Percentiles rank a stretch among this genome's conserved stretches.
Conservation (phyloP, 2,329 filamentous ascomycete species). For the Exserohilum rostratum region DNA sequence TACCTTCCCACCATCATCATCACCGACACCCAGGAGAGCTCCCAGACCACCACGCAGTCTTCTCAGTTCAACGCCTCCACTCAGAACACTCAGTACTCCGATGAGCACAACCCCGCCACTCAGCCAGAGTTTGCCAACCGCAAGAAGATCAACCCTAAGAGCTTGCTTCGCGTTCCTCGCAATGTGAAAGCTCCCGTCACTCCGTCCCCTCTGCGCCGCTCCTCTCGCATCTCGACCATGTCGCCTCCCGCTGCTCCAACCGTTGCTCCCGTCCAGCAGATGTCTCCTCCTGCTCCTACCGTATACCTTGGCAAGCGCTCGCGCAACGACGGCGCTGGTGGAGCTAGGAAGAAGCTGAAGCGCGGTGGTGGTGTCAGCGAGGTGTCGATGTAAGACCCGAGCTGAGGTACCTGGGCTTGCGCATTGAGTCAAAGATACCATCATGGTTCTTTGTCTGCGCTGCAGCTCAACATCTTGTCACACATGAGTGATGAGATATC, state of each 20-base stretch:
- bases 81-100: neutral
- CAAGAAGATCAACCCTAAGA: neutral
- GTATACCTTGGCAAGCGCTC: neutral
- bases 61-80: neutral
- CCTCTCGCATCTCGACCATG: neutral
- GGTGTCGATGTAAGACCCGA: too few species aligned
- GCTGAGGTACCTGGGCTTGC: too few species aligned
- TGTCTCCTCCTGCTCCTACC: neutral
- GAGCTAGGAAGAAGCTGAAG: constrained; percentile 19
- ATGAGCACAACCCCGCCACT: neutral
- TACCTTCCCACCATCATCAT: neutral
- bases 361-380: too few species aligned
- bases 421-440: too few species aligned
- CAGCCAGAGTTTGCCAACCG: neutral
- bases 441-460: too few species aligned
- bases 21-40: neutral
- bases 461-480: too few species aligned
- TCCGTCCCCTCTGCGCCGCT: neutral
- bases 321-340: constrained; percentile 25
- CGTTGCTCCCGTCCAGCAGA: neutral
- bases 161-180: neutral
- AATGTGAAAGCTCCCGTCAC: neutral
- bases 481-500: too few species aligned
- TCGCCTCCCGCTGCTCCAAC: too few species aligned
- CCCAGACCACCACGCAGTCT: neutral